Percentiles rank a stretch among this genome's conserved stretches.
Conservation (phyloP, 306 rosid genomes). For the Astragalus membranaceus region DNA sequence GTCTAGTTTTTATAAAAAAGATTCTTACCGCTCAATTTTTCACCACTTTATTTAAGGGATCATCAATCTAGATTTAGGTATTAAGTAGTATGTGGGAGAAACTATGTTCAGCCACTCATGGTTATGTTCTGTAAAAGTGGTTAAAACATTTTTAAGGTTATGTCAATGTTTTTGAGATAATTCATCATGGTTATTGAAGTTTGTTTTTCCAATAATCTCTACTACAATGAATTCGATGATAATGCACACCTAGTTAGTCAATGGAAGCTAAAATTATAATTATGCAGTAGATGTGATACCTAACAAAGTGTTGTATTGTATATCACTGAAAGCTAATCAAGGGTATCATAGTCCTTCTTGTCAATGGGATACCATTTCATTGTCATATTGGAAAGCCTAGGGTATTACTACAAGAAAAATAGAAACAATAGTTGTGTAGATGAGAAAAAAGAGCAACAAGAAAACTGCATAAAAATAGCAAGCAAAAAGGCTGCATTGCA, state of each 20-base stretch:
- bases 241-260: neutral
- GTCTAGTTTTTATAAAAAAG: constrained; percentile 16
- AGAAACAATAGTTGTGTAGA: too few relatives aligned
- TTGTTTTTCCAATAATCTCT: neutral
- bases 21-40: neutral
- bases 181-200: neutral
- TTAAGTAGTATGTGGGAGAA: neutral
- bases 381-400: too few relatives aligned
- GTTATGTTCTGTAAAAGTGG: neutral
- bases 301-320: neutral
- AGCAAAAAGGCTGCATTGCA: too few relatives aligned
- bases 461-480: too few relatives aligned
- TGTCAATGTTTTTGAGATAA: neutral
- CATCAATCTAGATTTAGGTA: neutral
- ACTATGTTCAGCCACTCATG: neutral
- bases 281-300: neutral
- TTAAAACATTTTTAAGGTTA: neutral
- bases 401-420: too few relatives aligned
- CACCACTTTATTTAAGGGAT: neutral
- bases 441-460: too few relatives aligned
- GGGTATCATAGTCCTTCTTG: too few relatives aligned
- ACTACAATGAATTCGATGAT: neutral
- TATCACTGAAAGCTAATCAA: neutral
- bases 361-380: too few relatives aligned
- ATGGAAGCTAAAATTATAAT: neutral